These are phyloP conservation scores for Trichoderma citrinoviride DNA, from an alignment of 2,329 filamentous ascomycete species.

Conservation along the genomic window DNA sequence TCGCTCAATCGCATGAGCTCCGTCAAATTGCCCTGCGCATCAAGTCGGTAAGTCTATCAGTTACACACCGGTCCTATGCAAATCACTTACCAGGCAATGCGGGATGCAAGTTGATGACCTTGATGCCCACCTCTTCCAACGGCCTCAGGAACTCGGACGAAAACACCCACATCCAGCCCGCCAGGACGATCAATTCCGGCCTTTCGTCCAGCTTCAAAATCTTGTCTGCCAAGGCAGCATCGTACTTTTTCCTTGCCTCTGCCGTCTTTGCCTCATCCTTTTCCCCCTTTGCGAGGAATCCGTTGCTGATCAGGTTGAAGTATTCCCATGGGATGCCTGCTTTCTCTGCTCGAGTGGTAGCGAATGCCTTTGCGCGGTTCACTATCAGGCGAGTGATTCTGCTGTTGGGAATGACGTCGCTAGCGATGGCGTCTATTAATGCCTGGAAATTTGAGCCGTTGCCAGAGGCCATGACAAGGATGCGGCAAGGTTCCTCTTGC, in stretches of 20 bases:
- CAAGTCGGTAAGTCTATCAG: slow-evolving; percentile 1
- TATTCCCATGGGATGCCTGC: slow-evolving; percentile 68
- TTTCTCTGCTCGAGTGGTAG: slow-evolving; percentile 42
- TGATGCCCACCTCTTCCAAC: slow-evolving; percentile 58
- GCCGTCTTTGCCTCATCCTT: slow-evolving; percentile 43
- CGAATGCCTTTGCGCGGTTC: slow-evolving; percentile 49
- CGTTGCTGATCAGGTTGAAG: slow-evolving; percentile 77
- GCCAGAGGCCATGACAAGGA: slow-evolving; percentile 70
- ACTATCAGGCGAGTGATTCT: slow-evolving; percentile 47
- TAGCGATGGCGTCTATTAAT: slow-evolving; percentile 44
- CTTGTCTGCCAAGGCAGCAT: slow-evolving; percentile 68
- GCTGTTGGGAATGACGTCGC: slow-evolving; percentile 41
- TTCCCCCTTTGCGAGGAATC: slow-evolving; percentile 54
- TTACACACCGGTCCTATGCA: background rate
- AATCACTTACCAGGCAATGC: background rate
- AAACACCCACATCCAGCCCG: slow-evolving; percentile 86
- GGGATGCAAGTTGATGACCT: slow-evolving; percentile 74
- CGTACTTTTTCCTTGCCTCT: slow-evolving; percentile 62
- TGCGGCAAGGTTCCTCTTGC: slow-evolving; percentile 40
- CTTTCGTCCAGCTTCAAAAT: slow-evolving; percentile 54
- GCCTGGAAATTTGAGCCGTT: slow-evolving; percentile 47
- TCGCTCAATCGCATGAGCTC: slow-evolving; percentile 72
- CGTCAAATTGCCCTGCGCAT: slow-evolving; percentile 66
- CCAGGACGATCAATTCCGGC: slow-evolving; percentile 75
- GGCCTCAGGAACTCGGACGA: slow-evolving; percentile 67